Percentiles rank a stretch among this genome's conserved stretches.
Evolutionary conservation across 345 rosid genomes (phyloP).

Genomic region (Salix koriyanagi): DNA sequence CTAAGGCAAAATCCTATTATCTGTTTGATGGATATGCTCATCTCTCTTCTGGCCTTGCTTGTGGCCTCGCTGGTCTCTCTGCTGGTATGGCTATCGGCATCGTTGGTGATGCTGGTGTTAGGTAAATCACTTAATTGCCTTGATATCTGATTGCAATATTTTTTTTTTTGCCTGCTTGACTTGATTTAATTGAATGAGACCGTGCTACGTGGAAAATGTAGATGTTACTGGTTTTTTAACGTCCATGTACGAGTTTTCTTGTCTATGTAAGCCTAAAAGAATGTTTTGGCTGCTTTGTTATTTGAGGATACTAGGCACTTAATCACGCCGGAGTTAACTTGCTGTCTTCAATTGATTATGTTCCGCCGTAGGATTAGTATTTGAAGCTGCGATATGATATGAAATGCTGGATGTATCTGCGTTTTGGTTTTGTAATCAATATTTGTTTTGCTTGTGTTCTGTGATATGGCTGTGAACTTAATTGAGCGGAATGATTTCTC

Average conservation of each 20-base stretch:
- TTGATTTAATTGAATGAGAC: too few relatives aligned
- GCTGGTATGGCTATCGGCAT: slow-evolving; percentile 33
- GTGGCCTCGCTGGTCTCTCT: slow-evolving; percentile 30
- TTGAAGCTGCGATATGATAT: background rate
- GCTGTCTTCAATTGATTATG: background rate
- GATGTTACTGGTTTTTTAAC: background rate
- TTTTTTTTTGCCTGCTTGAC: background rate
- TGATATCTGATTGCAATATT: background rate
- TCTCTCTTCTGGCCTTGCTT: slow-evolving; percentile 25
- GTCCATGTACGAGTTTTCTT: background rate
- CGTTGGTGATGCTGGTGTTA: slow-evolving; percentile 31
- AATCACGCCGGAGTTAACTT: background rate
- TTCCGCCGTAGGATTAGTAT: background rate
- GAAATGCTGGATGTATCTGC: background rate
- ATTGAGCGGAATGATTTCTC: background rate
- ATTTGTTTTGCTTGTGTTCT: background rate
- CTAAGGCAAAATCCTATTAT: slow-evolving; percentile 27
- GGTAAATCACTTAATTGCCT: slow-evolving; percentile 5
- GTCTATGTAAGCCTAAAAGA: background rate
- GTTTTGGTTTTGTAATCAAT: background rate
- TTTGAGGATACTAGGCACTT: background rate
- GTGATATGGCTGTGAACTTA: background rate
- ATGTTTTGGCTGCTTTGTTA: too few relatives aligned
- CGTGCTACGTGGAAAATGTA: background rate
- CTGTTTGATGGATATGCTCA: slow-evolving; percentile 29